A percentile compares a stretch with the other conserved stretches of the same genome.
phyloP scores from a whole-genome alignment of 495 filamentous ascomycete genomes.

The Penicillium roqueforti region DNA sequence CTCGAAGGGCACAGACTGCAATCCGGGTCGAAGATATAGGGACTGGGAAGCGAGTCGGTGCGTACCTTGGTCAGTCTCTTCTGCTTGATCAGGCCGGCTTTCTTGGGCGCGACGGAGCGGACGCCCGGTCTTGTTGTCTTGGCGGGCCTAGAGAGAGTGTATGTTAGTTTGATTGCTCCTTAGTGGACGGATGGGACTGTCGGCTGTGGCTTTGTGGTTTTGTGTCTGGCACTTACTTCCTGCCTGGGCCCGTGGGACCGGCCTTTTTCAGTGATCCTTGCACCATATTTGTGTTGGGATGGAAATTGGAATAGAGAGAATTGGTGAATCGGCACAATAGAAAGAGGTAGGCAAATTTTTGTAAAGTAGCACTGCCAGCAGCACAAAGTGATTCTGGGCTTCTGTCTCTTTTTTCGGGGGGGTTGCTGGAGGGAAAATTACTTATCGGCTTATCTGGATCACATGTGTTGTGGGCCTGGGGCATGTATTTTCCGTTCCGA shows the following conservation, averaged over 20 bases:
- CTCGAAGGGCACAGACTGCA: not conserved
- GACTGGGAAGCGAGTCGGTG: not conserved
- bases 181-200: not conserved
- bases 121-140: constrained; percentile 50
- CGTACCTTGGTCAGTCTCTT: constrained; percentile 60
- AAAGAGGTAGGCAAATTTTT: not conserved
- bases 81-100: constrained; percentile 53
- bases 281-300: constrained; percentile 1
- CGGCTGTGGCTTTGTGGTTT: not conserved
- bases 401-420: not conserved
- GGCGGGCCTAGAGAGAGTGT: constrained; percentile 1
- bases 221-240: constrained; percentile 5
- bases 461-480: not conserved
- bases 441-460: constrained; percentile 9
- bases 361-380: constrained; percentile 28
- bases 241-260: not conserved
- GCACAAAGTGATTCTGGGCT: constrained; percentile 16
- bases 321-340: not conserved
- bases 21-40: not conserved
- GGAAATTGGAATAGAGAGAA: not conserved
- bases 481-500: constrained; percentile 8
- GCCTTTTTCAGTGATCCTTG: constrained; percentile 9
- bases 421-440: constrained; percentile 14
- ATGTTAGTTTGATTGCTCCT: not conserved
- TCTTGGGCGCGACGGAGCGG: constrained; percentile 66